A percentile compares a stretch with the other conserved stretches of the same genome.
phyloP scores from a whole-genome alignment of 306 rosid species.

The Casuarina cunninghamiana region DNA sequence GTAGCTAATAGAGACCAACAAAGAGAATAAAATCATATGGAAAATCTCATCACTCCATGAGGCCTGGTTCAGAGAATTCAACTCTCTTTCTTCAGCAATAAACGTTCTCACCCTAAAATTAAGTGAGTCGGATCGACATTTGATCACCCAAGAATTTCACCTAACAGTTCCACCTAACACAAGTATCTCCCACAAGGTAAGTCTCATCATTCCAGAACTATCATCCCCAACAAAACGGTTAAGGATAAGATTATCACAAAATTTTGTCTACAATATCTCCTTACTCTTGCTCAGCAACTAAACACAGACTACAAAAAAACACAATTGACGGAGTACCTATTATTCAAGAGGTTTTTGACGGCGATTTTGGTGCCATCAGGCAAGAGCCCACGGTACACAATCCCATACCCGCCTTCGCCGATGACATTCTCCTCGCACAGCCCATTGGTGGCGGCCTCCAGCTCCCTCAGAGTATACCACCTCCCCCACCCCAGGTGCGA shows the following conservation, averaged over 20 bases:
- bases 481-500: constrained; percentile 99
- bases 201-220: neutral
- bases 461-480: constrained; percentile 90
- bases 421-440: constrained; percentile 80
- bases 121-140: neutral
- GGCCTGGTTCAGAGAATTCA: neutral
- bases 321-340: constrained; percentile 52
- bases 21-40: neutral
- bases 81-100: neutral
- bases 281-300: constrained; percentile 6
- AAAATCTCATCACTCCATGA: neutral
- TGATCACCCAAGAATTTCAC: neutral
- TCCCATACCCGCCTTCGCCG: constrained; percentile 98
- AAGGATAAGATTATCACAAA: neutral
- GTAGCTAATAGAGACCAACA: constrained; percentile 27
- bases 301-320: constrained; percentile 5
- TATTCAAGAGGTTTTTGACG: constrained; percentile 91
- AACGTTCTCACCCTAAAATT: neutral
- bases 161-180: neutral
- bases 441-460: constrained; percentile 86
- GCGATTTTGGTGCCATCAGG: constrained; percentile 76
- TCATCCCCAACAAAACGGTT: neutral
- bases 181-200: constrained; percentile 11
- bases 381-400: constrained; percentile 75
- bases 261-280: neutral